Base-by-base conservation (phyloP, 805 yeast species). In the Blastobotrys muscicola region DNA sequence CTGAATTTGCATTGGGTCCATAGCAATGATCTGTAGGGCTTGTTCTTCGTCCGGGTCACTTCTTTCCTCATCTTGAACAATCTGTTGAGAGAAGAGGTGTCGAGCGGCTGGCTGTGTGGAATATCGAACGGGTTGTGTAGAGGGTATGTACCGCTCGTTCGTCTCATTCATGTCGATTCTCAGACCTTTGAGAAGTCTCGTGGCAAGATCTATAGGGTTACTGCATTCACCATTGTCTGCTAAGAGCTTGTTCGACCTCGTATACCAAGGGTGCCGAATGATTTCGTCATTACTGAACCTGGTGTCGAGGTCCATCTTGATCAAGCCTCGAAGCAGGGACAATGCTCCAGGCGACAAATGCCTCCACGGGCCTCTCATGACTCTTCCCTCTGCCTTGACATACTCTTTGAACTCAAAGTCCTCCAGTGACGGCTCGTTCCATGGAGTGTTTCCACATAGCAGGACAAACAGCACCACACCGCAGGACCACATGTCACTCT, bases 401-500 rank as follows among this genome's bases (percentile, higher is more conserved):
- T 64, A 76, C 2, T 56, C 51, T 11, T 51, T 52, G 43, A 68
- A 76, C 49, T 75, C 78, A 0, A 62, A 61, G 51, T 80, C 85
- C 8, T 68, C 68, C 1, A 47, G 52, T 0, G 38, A 31, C n/a
- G 87, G 85, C 52, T 75, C 73, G 47, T 78, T 81, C 89, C 89
- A 81, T 0, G 86, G 84, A 0, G 80, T 75, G 51, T 74, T 75
- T 1, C 87, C 89, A 1, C 80, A 68, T 20, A 80, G 52, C 14
- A 81, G 56, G 1, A 79, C 86, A 58, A 74, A 80, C 9, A 80
- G 46, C 2, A 81, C 74, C 3, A 79, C 66, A 1, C 85, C 86
- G 52, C 81, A 71, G 0, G 85, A 78, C 89, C 87, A 81, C 12
- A 80, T 60, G 59, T 81, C 87, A 1, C 78, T 67, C 2, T 57